These are phyloP conservation scores for Globisporangium cystogenes DNA, from an alignment of 352 stramenopile genomes.

Conservation along the genomic window DNA sequence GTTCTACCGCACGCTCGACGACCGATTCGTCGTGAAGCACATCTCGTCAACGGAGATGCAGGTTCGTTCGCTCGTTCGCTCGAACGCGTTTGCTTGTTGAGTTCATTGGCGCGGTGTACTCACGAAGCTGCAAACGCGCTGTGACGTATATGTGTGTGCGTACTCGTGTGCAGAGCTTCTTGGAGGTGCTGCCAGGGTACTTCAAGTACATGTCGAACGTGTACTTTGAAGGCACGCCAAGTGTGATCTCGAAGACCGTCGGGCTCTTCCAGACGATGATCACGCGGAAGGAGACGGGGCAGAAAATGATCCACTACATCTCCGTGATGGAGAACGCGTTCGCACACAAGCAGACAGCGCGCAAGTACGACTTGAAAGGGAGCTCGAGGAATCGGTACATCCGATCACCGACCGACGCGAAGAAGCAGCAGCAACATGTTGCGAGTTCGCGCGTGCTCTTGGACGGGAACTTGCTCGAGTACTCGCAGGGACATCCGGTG, in stretches of 20 bases:
- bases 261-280: conserved; percentile 97
- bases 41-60: conserved; percentile 97
- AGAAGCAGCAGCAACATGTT: conserved; percentile 14
- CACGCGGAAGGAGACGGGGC: conserved; percentile 90
- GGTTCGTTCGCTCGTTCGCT: conserved; percentile 45
- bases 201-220: conserved; percentile 98
- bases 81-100: neutral
- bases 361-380: conserved; percentile 98
- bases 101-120: neutral
- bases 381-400: conserved; percentile 93
- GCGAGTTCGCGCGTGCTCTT: conserved; percentile 47
- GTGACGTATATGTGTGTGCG: neutral
- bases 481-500: conserved; percentile 71
- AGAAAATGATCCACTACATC: conserved; percentile 89
- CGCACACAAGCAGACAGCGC: conserved; percentile 90
- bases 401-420: conserved; percentile 22
- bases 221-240: conserved; percentile 93
- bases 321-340: conserved; percentile 97
- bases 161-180: conserved; percentile 48
- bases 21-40: conserved; percentile 98
- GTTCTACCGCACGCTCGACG: conserved; percentile 95
- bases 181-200: conserved; percentile 83
- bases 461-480: conserved; percentile 84
- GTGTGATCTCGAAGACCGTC: conserved; percentile 96
- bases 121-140: neutral